Conservation (phyloP, 441 rosid genomes). For the Populus hybrid region DNA sequence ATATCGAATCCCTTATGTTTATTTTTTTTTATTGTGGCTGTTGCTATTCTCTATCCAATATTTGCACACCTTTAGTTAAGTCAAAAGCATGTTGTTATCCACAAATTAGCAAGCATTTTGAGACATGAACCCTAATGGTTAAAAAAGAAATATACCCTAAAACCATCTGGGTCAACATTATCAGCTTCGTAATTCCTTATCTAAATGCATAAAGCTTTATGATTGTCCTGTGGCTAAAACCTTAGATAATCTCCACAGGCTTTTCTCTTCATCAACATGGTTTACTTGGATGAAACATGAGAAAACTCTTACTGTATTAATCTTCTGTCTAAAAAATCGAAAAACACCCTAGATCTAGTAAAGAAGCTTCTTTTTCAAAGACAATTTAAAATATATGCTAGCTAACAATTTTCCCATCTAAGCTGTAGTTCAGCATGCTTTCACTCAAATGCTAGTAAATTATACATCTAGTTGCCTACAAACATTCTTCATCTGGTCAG, state of each 20-base stretch:
- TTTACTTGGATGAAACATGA: neutral
- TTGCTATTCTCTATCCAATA: neutral
- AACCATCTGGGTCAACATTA: neutral
- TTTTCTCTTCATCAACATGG: neutral
- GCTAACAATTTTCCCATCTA: neutral
- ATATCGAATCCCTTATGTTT: no score
- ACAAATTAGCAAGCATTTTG: neutral
- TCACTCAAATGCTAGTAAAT: neutral
- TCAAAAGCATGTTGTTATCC: neutral
- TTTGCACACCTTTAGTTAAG: neutral
- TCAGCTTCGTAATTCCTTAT: neutral
- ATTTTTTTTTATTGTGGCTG: no score
- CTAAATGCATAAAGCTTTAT: neutral
- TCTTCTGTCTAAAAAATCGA: neutral
- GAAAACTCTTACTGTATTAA: neutral
- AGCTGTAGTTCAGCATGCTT: neutral
- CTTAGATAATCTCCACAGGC: neutral
- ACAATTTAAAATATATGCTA: neutral
- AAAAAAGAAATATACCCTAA: neutral
- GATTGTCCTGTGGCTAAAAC: neutral
- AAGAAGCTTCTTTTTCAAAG: neutral
- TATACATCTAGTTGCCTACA: neutral
- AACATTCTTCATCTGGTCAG: conserved; percentile 2
- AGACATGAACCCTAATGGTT: neutral
- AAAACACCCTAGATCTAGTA: neutral